Percentiles rank a stretch among this genome's conserved stretches.
phyloP scores from a whole-genome alignment of 2,329 filamentous ascomycete genomes.

The Aspergillus sp. region DNA sequence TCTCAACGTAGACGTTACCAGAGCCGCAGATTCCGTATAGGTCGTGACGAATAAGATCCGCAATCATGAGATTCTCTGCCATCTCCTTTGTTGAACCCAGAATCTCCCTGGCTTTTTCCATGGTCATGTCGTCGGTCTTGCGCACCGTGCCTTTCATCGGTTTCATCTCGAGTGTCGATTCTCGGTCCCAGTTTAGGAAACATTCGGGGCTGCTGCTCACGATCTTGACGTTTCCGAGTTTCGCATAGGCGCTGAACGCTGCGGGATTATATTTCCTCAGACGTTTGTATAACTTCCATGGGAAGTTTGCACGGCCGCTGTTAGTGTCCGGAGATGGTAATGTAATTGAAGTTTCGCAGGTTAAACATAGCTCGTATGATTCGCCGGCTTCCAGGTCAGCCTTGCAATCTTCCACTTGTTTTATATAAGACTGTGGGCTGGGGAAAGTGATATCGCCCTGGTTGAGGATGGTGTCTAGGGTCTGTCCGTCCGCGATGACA shows the following conservation, averaged over 20 bases:
- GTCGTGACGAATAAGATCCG: constrained; percentile 92
- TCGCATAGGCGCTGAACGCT: constrained; percentile 77
- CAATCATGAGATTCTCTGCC: constrained; percentile 97
- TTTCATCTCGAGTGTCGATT: constrained; percentile 55
- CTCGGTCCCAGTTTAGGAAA: constrained; percentile 64
- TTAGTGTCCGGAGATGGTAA: constrained; percentile 22
- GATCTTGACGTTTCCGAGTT: constrained; percentile 62
- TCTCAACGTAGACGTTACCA: constrained; percentile 64
- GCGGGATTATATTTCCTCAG: constrained; percentile 69
- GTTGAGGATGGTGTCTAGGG: constrained; percentile 26
- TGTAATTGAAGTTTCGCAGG: constrained; percentile 62
- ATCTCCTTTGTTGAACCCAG: constrained; percentile 80
- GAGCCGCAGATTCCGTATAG: constrained; percentile 76
- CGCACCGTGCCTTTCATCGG: constrained; percentile 97
- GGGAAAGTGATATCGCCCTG: constrained; percentile 28
- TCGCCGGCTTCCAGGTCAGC: constrained; percentile 66
- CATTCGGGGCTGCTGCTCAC: constrained; percentile 83
- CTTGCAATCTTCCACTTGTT: constrained; percentile 63
- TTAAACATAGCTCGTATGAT: constrained; percentile 81
- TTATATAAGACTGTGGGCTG: constrained; percentile 51
- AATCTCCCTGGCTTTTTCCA: constrained; percentile 64
- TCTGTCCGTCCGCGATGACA: constrained; percentile 10
- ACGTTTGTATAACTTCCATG: constrained; percentile 66
- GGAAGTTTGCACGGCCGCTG: constrained; percentile 27
- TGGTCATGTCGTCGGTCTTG: constrained; percentile 61